These are phyloP conservation scores for Aspergillus pseudoviridinutans DNA, from an alignment of 2,329 filamentous ascomycete genomes.

Conservation along the genomic window DNA sequence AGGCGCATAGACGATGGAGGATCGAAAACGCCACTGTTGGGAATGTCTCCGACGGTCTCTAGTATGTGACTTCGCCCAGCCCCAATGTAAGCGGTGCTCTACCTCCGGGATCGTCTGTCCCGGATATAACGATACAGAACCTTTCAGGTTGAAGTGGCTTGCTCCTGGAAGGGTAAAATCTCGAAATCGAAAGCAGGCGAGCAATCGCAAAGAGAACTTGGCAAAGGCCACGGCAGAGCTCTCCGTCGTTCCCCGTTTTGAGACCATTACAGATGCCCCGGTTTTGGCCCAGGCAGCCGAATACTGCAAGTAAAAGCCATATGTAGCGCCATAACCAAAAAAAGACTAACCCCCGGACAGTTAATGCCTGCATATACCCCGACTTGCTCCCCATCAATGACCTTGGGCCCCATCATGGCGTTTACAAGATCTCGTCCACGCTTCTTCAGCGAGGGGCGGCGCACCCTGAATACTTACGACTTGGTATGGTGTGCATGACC, in stretches of 20 bases:
- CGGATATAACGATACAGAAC: slow-evolving; percentile 38
- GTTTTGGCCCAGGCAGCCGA: slow-evolving; percentile 23
- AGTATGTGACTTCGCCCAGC: slow-evolving; percentile 38
- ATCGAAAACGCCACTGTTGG: slow-evolving; percentile 36
- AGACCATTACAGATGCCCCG: slow-evolving; percentile 13
- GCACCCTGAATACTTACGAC: slow-evolving; percentile 25
- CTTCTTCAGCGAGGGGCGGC: slow-evolving; percentile 13
- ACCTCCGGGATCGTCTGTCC: slow-evolving; percentile 34
- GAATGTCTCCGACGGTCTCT: slow-evolving; percentile 41
- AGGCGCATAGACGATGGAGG: too few relatives aligned
- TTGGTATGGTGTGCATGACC: slow-evolving; percentile 30
- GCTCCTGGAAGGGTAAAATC: slow-evolving; percentile 2
- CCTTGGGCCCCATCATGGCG: slow-evolving; percentile 22
- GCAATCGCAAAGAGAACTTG: neutral
- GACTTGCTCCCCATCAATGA: slow-evolving; percentile 17
- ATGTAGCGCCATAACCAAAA: too few relatives aligned
- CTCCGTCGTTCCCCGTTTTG: neutral
- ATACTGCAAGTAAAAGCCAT: slow-evolving; percentile 25
- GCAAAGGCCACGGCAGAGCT: neutral
- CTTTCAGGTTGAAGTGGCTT: slow-evolving; percentile 34
- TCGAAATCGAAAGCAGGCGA: neutral
- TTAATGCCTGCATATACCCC: slow-evolving; percentile 31
- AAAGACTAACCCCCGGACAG: slow-evolving; percentile 12
- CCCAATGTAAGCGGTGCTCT: slow-evolving; percentile 38
- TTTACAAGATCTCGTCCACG: slow-evolving; percentile 23